Conservation (phyloP, 1,284 basidiomycete species). For the Heliocybe sulcata region DNA sequence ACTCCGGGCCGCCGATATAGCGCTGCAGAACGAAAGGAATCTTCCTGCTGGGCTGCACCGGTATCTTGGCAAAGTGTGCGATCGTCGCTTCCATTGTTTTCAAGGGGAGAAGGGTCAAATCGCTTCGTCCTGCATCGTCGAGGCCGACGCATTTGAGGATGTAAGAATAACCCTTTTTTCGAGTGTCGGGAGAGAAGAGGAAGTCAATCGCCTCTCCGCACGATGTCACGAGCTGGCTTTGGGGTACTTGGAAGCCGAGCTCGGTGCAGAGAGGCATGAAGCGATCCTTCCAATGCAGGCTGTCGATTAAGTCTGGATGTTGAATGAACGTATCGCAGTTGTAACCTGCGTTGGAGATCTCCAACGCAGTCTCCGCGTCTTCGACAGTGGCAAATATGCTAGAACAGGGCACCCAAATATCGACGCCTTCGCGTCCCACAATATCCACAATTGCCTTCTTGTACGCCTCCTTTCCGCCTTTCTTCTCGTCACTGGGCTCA, state of each 20-base stretch:
- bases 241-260: constrained; percentile 9
- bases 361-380: constrained; percentile 10
- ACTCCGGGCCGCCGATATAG: constrained; percentile 11
- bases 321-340: constrained; percentile 13
- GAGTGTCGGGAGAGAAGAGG: constrained; percentile 8
- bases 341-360: constrained; percentile 5
- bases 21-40: constrained; percentile 12
- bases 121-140: constrained; percentile 12
- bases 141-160: constrained; percentile 11
- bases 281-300: constrained; percentile 13
- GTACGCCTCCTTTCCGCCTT: constrained; percentile 4
- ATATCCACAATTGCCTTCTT: constrained; percentile 8
- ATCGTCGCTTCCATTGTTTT: constrained; percentile 8
- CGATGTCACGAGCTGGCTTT: constrained; percentile 10
- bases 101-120: constrained; percentile 12
- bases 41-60: constrained; percentile 9
- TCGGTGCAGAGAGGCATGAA: constrained; percentile 10
- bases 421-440: constrained; percentile 7
- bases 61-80: constrained; percentile 7
- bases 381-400: constrained; percentile 11
- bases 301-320: constrained; percentile 8
- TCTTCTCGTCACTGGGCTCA: constrained; percentile 2
- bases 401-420: constrained; percentile 13
- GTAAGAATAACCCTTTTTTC: constrained; percentile 6
- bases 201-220: constrained; percentile 10